Conservation (phyloP, 169 alveolate species). For the Plasmodium inui region DNA sequence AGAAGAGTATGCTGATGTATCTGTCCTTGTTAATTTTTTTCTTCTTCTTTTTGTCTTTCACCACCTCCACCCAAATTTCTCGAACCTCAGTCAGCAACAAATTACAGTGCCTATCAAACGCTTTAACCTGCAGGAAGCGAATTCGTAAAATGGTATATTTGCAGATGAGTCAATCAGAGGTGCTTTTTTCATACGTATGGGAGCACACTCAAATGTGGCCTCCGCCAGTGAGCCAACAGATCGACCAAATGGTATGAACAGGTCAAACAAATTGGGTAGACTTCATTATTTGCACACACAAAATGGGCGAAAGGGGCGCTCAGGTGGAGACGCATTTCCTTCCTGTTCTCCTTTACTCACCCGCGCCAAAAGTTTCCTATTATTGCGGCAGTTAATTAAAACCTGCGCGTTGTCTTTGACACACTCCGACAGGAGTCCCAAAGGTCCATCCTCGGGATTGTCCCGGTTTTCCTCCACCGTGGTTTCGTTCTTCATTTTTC, state of each 20-base stretch:
- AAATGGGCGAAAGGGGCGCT: not conserved
- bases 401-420: conserved; percentile 97
- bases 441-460: conserved; percentile 96
- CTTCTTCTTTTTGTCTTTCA: conserved; percentile 91
- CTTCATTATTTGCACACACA: not conserved
- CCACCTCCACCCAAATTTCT: conserved; percentile 97
- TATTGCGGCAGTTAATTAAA: conserved; percentile 96
- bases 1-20: conserved; percentile 94
- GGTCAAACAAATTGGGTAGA: not conserved
- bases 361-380: conserved; percentile 96
- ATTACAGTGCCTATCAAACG: conserved; percentile 98
- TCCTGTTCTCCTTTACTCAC: conserved; percentile 81
- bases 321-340: not conserved
- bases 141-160: not conserved
- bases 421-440: conserved; percentile 94
- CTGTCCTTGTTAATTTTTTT: conserved; percentile 95
- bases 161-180: not conserved
- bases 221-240: not conserved
- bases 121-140: conserved; percentile 86
- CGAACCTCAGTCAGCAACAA: conserved; percentile 96
- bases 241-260: not conserved
- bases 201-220: not conserved
- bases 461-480: conserved; percentile 82
- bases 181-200: not conserved
- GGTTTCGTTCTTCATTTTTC: conserved; percentile 51